Evolutionary conservation across 2,329 filamentous ascomycete species (phyloP).

Genomic region (Fusarium sulawesiense): DNA sequence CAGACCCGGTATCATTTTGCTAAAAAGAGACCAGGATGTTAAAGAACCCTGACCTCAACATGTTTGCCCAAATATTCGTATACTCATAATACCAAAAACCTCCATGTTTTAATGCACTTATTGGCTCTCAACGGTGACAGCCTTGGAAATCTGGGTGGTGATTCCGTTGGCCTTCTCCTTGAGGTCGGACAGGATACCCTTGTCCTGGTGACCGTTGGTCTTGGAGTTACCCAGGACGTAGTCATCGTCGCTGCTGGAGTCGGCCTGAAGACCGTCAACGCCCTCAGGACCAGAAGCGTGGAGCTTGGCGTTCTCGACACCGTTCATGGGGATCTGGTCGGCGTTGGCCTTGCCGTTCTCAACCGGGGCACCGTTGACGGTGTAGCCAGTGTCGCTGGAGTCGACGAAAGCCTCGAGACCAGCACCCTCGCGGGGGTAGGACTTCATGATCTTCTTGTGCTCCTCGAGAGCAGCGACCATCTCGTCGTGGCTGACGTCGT

Average conservation of each 20-base stretch:
- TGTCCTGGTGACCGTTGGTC: conserved; percentile 7
- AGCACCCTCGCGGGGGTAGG: conserved; percentile 71
- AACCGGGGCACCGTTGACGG: conserved; percentile 48
- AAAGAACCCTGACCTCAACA: not conserved
- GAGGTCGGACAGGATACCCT: conserved; percentile 26
- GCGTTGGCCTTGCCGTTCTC: conserved; percentile 26
- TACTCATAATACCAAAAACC: not conserved
- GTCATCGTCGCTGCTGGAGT: conserved; percentile 18
- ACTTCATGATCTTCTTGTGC: conserved; percentile 73
- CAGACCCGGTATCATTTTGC: conserved; percentile 33
- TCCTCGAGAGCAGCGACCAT: conserved; percentile 68
- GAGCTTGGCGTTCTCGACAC: conserved; percentile 22
- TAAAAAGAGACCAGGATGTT: not conserved
- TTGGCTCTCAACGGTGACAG: conserved; percentile 24
- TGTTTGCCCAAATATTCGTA: not conserved
- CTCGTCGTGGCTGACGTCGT: conserved; percentile 72
- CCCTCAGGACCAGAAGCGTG: conserved; percentile 37
- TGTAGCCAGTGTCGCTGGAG: conserved; percentile 73
- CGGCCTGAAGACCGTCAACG: conserved; percentile 34
- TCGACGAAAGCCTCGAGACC: conserved; percentile 78
- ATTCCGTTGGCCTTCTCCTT: conserved; percentile 32
- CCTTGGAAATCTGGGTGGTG: conserved; percentile 20
- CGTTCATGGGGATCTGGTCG: conserved; percentile 13
- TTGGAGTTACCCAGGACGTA: conserved; percentile 20
- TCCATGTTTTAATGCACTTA: not conserved